These are phyloP conservation scores for Trematosphaeria pertusa DNA, from an alignment of 2,329 filamentous ascomycete genomes.

Conservation along the genomic window DNA sequence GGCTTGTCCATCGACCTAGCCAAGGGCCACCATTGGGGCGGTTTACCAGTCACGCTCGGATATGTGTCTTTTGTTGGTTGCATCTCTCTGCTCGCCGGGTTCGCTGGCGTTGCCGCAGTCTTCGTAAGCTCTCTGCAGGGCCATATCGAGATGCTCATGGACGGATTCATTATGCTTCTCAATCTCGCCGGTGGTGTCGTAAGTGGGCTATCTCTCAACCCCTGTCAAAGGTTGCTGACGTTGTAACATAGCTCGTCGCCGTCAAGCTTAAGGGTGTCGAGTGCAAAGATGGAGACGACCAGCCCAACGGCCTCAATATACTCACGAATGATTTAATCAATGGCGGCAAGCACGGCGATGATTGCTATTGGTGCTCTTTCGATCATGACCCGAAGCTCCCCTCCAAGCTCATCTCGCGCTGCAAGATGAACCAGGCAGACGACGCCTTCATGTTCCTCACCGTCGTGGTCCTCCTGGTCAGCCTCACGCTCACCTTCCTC, in stretches of 20 bases:
- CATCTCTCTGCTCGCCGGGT: constrained; percentile 21
- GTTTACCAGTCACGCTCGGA: constrained; percentile 14
- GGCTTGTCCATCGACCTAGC: constrained; percentile 28
- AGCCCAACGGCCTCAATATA: constrained; percentile 5
- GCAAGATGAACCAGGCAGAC: constrained; percentile 30
- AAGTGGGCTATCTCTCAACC: neutral
- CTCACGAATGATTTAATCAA: constrained; percentile 23
- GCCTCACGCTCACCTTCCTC: constrained; percentile 16
- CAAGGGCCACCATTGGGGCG: constrained; percentile 20
- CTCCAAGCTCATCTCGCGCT: constrained; percentile 17
- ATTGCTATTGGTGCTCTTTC: neutral
- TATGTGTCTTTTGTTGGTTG: constrained; percentile 27
- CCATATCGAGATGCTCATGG: constrained; percentile 17
- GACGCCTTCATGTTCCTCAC: constrained; percentile 36
- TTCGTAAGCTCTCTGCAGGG: constrained; percentile 24
- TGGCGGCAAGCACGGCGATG: constrained; percentile 11
- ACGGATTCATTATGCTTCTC: constrained; percentile 4
- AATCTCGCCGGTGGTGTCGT: constrained; percentile 3
- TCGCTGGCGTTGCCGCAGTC: constrained; percentile 23
- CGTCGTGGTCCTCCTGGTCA: constrained; percentile 19
- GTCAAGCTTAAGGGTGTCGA: constrained; percentile 24
- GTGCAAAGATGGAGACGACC: constrained; percentile 8
- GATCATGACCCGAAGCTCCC: neutral
- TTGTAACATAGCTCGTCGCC: constrained; percentile 23
- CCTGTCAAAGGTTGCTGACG: too few species aligned